These are phyloP conservation scores for Coemansia pectinata DNA, from an alignment of 192 early-diverging fungal species.

Conservation along the genomic window DNA sequence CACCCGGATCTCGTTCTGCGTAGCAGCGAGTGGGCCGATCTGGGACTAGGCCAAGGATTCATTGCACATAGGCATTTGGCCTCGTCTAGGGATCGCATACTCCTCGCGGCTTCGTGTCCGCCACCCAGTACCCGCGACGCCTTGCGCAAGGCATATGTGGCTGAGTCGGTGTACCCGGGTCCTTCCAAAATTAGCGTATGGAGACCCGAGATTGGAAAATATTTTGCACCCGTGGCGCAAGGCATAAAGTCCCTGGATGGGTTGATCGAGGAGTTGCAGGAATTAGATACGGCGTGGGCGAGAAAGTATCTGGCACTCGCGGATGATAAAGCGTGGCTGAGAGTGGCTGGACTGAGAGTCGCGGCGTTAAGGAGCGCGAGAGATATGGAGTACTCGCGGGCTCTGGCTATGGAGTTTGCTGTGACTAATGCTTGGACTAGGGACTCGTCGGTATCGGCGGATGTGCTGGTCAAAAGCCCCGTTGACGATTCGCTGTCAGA, in stretches of 20 bases:
- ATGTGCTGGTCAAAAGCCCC: background rate
- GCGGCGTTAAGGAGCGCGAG: slow-evolving; percentile 24
- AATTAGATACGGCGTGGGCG: slow-evolving; percentile 26
- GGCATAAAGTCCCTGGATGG: slow-evolving; percentile 1
- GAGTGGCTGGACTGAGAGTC: slow-evolving; percentile 19
- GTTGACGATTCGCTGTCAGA: background rate
- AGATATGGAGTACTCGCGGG: slow-evolving; percentile 25
- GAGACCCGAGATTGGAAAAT: slow-evolving; percentile 27
- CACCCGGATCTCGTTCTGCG: slow-evolving; percentile 24
- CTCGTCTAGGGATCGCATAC: slow-evolving; percentile 16
- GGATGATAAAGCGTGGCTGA: background rate
- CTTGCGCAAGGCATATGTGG: slow-evolving; percentile 36
- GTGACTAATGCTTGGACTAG: slow-evolving; percentile 15
- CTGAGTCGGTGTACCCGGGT: slow-evolving; percentile 40
- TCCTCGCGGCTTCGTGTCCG: slow-evolving; percentile 49
- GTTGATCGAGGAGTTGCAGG: slow-evolving; percentile 6
- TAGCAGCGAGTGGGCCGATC: slow-evolving; percentile 35
- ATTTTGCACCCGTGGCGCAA: slow-evolving; percentile 30
- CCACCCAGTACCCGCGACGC: slow-evolving; percentile 44
- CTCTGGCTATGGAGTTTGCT: slow-evolving; percentile 26
- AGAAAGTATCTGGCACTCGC: slow-evolving; percentile 12
- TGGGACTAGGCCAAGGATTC: slow-evolving; percentile 26
- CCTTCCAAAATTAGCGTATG: slow-evolving; percentile 41
- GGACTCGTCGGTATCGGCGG: background rate
- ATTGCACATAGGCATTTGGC: slow-evolving; percentile 32